Base-by-base conservation (phyloP, 2,329 filamentous ascomycete genomes). In the Beauveria pseudobassiana region DNA sequence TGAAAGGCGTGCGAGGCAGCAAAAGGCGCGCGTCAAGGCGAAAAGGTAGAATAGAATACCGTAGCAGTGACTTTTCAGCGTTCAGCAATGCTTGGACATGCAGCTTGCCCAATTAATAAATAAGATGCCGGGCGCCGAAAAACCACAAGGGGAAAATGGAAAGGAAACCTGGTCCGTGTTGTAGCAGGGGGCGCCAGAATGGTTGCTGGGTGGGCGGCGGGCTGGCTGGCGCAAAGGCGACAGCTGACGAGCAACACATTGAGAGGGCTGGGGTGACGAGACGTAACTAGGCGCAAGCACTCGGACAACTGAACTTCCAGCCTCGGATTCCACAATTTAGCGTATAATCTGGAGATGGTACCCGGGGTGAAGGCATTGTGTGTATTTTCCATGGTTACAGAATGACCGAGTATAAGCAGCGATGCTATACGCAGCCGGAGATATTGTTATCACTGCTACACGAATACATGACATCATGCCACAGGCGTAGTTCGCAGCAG, bases 181-280 rank as follows among this genome's bases (percentile, higher is more conserved):
- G 43, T 20, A 30, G 24, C 56, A 51, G 34, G 56, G 46, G 34
- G 34, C 28, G 30, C 40, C 8, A n/a, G 45, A 8, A 10, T 59
- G 56, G 56, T 59, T 59, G 56, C 56, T 51, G 30, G 56, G 56
- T 38, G 34, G 34, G 34, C 34, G 2, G 56, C 42, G 34, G n/a
- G 46, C 55, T 5, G 55, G 43, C 43, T 40, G 55, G 55, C 34
- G 22, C 45, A 58, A 58, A 58, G 22, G 12, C 56, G 56, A 59
- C 43, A 45, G 56, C 56, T 59, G 56, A 59, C 51, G 46, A 59
- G 46, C 46, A 30, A 24, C 22, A 59, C 48, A 57, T 57, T 57
- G 43, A 48, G 54, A 57, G 54, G 54, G 54, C 54, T 57, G 54
- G 54, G 50, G 54, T 28, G 22, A 46, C 53, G 40, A 56, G 40